Conservation (phyloP, 2,329 filamentous ascomycete species). For the Hypomyces perniciosus region DNA sequence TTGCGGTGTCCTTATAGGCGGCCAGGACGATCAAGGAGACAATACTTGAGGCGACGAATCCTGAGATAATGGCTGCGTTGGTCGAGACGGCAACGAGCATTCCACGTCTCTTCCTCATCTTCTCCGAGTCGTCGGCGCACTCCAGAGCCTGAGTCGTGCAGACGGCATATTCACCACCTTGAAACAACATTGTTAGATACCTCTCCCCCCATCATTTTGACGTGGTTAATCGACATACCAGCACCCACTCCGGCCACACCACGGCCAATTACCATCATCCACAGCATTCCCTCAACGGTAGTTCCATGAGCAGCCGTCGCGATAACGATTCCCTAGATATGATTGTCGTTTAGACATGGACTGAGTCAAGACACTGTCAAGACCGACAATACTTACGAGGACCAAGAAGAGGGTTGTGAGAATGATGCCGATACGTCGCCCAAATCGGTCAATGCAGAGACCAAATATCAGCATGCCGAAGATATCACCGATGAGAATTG, state of each 20-base stretch:
- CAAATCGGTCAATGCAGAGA: slow-evolving; percentile 39
- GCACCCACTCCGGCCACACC: slow-evolving; percentile 43
- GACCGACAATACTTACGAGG: no score
- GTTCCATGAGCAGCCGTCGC: slow-evolving; percentile 37
- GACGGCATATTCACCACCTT: slow-evolving; percentile 24
- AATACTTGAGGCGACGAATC: slow-evolving; percentile 34
- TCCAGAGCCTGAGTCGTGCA: slow-evolving; percentile 24
- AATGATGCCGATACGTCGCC: slow-evolving; percentile 40
- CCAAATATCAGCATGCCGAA: slow-evolving; percentile 36
- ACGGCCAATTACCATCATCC: slow-evolving; percentile 44
- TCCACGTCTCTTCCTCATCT: slow-evolving; percentile 22
- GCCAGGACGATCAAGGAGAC: slow-evolving; percentile 40
- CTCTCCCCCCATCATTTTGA: not conserved
- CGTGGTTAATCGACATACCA: slow-evolving; percentile 16
- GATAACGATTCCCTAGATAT: slow-evolving; percentile 34
- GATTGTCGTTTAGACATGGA: no score
- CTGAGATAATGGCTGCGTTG: slow-evolving; percentile 32
- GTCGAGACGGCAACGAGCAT: slow-evolving; percentile 35
- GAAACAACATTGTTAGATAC: not conserved
- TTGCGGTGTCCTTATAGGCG: slow-evolving; percentile 27
- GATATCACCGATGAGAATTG: slow-evolving; percentile 35
- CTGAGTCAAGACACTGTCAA: no score
- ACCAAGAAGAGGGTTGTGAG: slow-evolving; percentile 41
- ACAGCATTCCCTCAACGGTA: slow-evolving; percentile 40
- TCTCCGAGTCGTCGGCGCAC: slow-evolving; percentile 23